Evolutionary conservation across 1,139 yeast species (phyloP).

Genomic region (Kluyveromyces sp.): DNA sequence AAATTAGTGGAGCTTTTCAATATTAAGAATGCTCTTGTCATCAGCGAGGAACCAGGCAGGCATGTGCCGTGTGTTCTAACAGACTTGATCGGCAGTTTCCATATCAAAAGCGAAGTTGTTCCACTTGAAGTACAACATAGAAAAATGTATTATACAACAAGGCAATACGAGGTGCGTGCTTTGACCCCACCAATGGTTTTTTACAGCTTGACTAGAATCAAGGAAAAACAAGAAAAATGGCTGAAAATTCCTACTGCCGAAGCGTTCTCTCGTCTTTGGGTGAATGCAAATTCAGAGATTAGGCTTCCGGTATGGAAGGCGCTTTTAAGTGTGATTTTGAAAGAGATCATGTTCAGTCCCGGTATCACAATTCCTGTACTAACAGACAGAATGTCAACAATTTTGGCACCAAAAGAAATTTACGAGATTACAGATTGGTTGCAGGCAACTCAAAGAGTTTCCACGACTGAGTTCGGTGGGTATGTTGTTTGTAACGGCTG

Average conservation of each 20-base stretch:
- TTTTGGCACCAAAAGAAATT: slow-evolving; percentile 45
- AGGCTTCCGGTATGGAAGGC: slow-evolving; percentile 55
- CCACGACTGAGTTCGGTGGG: slow-evolving; percentile 39
- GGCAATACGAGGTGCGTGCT: slow-evolving; percentile 27
- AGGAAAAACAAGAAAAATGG: slow-evolving; percentile 4
- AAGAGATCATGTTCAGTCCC: slow-evolving; percentile 55
- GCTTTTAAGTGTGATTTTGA: slow-evolving; percentile 43
- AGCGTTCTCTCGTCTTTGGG: slow-evolving; percentile 69
- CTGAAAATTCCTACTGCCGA: slow-evolving; percentile 44
- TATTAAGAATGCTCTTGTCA: slow-evolving; percentile 22
- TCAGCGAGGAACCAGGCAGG: slow-evolving; percentile 26
- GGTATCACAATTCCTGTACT: slow-evolving; percentile 46
- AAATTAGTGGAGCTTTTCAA: slow-evolving; percentile 19
- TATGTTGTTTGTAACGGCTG: slow-evolving; percentile 47
- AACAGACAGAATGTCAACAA: slow-evolving; percentile 36
- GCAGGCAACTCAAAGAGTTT: slow-evolving; percentile 37
- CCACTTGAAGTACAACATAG: slow-evolving; percentile 20
- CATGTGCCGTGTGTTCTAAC: slow-evolving; percentile 22
- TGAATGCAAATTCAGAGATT: slow-evolving; percentile 56
- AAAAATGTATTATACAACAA: slow-evolving; percentile 27
- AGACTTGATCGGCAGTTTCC: slow-evolving; percentile 20
- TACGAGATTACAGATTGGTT: slow-evolving; percentile 54
- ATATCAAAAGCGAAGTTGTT: slow-evolving; percentile 17
- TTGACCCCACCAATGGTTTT: slow-evolving; percentile 29
- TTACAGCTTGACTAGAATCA: slow-evolving; percentile 7